A percentile compares a stretch with the other conserved stretches of the same genome.
phyloP scores from a whole-genome alignment of 352 stramenopile genomes.

The Phytophthora cajani region DNA sequence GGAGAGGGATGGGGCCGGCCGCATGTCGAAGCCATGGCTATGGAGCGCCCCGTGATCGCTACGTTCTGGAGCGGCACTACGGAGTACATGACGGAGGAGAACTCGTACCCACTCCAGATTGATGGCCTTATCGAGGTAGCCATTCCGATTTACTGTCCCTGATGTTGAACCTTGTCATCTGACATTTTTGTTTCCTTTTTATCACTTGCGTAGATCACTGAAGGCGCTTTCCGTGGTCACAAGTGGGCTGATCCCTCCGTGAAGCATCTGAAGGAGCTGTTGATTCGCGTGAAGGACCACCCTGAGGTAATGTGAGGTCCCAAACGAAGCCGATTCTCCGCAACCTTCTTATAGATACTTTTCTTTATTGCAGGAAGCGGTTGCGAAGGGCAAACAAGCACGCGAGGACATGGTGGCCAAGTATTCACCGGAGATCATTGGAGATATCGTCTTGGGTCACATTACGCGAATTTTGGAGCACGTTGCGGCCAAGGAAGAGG shows the following conservation, averaged over 20 bases:
- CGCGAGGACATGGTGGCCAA: conserved; percentile 84
- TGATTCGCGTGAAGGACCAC: conserved; percentile 63
- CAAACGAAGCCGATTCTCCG: not conserved
- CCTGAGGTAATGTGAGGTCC: conserved; percentile 49
- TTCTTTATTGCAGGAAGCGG: conserved; percentile 48
- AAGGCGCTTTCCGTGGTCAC: conserved; percentile 82
- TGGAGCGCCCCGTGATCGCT: conserved; percentile 89
- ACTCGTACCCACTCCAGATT: conserved; percentile 85
- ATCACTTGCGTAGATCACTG: conserved; percentile 56
- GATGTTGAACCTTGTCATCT: not conserved
- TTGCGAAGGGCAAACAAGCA: conserved; percentile 70
- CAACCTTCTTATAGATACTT: not conserved
- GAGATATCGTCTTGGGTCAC: conserved; percentile 65
- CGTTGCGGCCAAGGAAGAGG: conserved; percentile 36
- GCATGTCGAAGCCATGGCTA: conserved; percentile 95
- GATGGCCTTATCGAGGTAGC: conserved; percentile 80
- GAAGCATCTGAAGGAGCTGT: conserved; percentile 69
- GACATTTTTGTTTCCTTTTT: conserved; percentile 4
- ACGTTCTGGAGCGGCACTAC: conserved; percentile 93
- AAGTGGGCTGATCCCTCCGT: conserved; percentile 89
- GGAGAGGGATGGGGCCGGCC: conserved; percentile 95
- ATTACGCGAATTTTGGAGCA: conserved; percentile 68
- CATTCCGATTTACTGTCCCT: not conserved
- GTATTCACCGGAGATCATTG: conserved; percentile 83
- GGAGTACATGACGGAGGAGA: conserved; percentile 89